Evolutionary conservation across 441 rosid genomes (phyloP), one percentile per base, ranked within the genome.

Genomic region (Arabidopsis lyrata): DNA sequence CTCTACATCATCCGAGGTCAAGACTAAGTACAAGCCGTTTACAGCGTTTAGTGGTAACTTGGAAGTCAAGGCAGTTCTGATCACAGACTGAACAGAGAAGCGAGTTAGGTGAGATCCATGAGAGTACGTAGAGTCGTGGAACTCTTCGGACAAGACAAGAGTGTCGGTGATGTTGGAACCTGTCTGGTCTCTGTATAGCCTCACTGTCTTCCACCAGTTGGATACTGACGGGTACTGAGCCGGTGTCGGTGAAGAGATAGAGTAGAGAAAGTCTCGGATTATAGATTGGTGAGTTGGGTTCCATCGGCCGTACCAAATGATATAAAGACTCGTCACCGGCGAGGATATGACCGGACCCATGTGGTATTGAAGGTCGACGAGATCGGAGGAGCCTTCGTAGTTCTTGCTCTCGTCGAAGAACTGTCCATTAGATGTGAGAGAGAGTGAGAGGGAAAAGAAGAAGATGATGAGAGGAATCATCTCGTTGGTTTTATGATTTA

Each of bases 291-390:
- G 97, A 27, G 85, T 63, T 60, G 75, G 84, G 32, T 78, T 68
- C 99, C 99, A 94, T 63, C 31, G 60, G n/a, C 99, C 99, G 86
- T 95, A 95, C 99, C 99, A 95, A 52, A 95, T 95, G 50, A 85
- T 89, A 88, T 80, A 95, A 68, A 75, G 90, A 85, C 70, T 92
- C 82, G 86, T 88, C 69, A 75, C 83, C 61, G 59, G 97, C 63
- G 77, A 95, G 88, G 74, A 90, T 63, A 76, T 45, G 79, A 69
- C 96, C 0, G 99, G 99, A 0, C 99, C 99, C 96, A 90, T 82
- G 78, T 95, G 99, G 88, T 95, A 95, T 36, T 86, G 87, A 68
- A 95, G 63, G 77, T 83, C 86, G 9, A 95, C 88, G 68, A 95
- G 86, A 70, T 92, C 97, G 1, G 99, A 95, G 15, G 99, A 95